Base-by-base conservation (phyloP, 139 green algal species). In the Tetraselmis chui region DNA sequence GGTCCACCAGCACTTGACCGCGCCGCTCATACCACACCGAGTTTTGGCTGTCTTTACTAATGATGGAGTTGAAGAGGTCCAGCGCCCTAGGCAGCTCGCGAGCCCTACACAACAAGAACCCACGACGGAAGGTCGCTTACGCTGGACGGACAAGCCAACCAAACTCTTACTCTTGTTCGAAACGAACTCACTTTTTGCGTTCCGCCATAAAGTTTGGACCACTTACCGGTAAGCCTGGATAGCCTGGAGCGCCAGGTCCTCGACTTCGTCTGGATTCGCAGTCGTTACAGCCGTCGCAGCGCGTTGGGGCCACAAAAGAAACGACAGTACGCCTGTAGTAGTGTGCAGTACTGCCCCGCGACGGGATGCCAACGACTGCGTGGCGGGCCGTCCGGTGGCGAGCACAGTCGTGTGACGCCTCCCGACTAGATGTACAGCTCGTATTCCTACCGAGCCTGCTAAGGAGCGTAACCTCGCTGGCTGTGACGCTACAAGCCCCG, bases 1-100 rank as follows among this genome's bases (percentile, higher is more conserved):
- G 83, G 81, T 97, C 94, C 25, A 96, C 91, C 31, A 94, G 85
- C 22, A 90, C 90, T 84, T 92, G 84, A 0, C 84, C 93, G 1
- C 93, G 85, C 88, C 95, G 93, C 79, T 96, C 91, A 2, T 86
- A 83, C 88, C 88, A 95, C 26, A 84, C 59, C 22, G 82, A 75
- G 45, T 87, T 85, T 1, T 83, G 75, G 0, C 84, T 31, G 29
- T 88, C 76, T 30, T 74, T 45, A 32, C 80, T 1, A 0, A 94
- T 67, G 11, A 93, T 77, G 32, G 86, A 27, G 22, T 86, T 86
- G 5, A 94, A 74, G 18, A 84, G 32, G 23, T 87, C 29, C 0
- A 90, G 75, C 29, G 90, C 84, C 24, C 45, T 5, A 5, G 45
- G 45, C 45, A 67, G 45, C 45, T 67, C 45, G 18, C 45, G 45